phyloP scores from a whole-genome alignment of 192 early-diverging fungal species.

The Podila clonocystis region DNA sequence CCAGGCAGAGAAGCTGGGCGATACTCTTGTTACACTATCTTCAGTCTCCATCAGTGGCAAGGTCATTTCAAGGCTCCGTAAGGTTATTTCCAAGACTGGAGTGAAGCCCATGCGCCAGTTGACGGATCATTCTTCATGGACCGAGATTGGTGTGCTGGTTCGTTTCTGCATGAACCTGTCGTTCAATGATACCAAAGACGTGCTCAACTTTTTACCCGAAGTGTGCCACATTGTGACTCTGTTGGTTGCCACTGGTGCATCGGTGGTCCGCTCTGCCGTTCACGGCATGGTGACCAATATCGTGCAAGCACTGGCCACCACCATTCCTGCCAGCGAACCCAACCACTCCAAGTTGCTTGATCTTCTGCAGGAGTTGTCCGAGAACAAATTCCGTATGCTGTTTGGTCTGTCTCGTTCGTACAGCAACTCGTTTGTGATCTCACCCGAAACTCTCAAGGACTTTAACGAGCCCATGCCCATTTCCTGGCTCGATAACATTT shows the following conservation, averaged over 20 bases:
- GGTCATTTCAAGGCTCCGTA: conserved; percentile 82
- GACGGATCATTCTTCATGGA: conserved; percentile 87
- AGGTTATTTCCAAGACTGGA: conserved; percentile 84
- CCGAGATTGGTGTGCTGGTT: conserved; percentile 91
- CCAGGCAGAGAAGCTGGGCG: conserved; percentile 86
- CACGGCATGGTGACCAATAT: conserved; percentile 96
- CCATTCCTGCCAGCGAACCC: conserved; percentile 64
- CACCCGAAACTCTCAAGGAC: conserved; percentile 63
- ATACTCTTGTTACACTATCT: conserved; percentile 86
- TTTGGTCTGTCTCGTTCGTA: conserved; percentile 79
- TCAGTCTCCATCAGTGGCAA: conserved; percentile 84
- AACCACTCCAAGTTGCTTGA: conserved; percentile 65
- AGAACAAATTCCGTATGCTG: conserved; percentile 80
- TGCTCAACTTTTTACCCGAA: conserved; percentile 85
- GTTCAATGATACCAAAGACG: conserved; percentile 82
- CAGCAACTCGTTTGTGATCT: conserved; percentile 74
- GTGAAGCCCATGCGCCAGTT: conserved; percentile 75
- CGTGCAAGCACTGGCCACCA: conserved; percentile 83
- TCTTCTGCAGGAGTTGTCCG: conserved; percentile 81
- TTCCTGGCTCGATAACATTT: conserved; percentile 62
- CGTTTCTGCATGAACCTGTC: conserved; percentile 91
- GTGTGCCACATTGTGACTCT: conserved; percentile 87
- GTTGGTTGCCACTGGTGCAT: conserved; percentile 85
- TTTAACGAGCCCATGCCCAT: conserved; percentile 60
- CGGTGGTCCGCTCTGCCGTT: conserved; percentile 86